Percentiles rank a stretch among this genome's conserved stretches.
Conservation (phyloP, 2,329 filamentous ascomycete species). For the Monosporascus sp. region DNA sequence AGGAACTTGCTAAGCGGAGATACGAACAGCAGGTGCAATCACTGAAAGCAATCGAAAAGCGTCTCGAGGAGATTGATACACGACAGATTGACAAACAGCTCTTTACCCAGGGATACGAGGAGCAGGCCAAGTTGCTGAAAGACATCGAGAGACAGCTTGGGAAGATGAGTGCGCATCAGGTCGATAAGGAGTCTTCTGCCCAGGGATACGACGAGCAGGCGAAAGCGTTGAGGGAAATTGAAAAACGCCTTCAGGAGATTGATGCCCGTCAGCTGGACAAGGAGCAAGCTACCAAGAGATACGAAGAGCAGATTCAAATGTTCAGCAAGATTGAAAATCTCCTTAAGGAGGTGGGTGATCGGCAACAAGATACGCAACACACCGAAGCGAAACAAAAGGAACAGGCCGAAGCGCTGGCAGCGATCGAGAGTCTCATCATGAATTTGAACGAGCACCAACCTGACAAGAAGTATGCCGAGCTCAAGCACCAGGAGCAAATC, state of each 20-base stretch:
- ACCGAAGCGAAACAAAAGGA: no score
- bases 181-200: background rate
- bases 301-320: background rate
- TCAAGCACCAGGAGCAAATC: background rate
- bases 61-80: background rate
- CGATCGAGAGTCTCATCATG: background rate
- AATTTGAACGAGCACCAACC: background rate
- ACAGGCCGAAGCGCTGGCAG: background rate
- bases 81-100: background rate
- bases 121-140: background rate
- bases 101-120: background rate
- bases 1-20: no score
- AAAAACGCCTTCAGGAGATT: background rate
- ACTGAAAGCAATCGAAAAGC: background rate
- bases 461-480: background rate
- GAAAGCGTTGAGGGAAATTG: background rate
- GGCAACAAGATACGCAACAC: background rate
- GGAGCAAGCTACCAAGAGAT: background rate
- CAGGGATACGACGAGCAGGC: background rate
- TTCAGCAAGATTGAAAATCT: background rate
- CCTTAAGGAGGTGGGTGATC: background rate
- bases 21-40: background rate
- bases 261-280: background rate
- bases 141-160: background rate
- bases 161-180: background rate